Evolutionary conservation across 352 stramenopile species (phyloP).

Genomic region (Phytophthora ohioensis): DNA sequence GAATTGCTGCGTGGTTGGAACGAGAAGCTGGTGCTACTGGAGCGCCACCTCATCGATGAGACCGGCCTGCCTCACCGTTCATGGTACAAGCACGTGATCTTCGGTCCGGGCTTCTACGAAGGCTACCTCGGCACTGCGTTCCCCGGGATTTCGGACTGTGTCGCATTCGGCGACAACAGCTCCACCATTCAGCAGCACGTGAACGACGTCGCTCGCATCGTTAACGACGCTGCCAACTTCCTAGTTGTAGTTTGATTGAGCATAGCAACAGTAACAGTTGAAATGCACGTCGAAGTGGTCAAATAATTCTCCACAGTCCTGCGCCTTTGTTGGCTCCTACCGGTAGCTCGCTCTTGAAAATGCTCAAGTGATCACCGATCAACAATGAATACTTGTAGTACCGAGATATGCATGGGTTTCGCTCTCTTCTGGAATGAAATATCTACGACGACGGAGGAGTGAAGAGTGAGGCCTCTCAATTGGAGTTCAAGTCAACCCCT

Average conservation of each 20-base stretch:
- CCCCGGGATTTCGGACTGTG: slow-evolving; percentile 46
- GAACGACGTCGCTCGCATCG: slow-evolving; percentile 40
- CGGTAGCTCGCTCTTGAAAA: too few species aligned
- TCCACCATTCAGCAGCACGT: slow-evolving; percentile 48
- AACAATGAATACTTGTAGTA: too few species aligned
- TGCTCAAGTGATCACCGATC: too few species aligned
- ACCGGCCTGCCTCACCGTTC: slow-evolving; percentile 47
- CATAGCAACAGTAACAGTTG: background rate
- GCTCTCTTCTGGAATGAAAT: too few species aligned
- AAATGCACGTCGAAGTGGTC: background rate
- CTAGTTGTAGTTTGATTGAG: slow-evolving; percentile 20
- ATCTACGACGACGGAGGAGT: too few species aligned
- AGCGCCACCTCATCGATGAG: slow-evolving; percentile 47
- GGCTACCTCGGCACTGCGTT: slow-evolving; percentile 51
- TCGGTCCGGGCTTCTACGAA: slow-evolving; percentile 53
- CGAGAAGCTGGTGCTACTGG: slow-evolving; percentile 48
- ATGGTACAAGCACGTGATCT: slow-evolving; percentile 61
- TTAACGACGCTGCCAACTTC: slow-evolving; percentile 39
- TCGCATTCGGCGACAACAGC: slow-evolving; percentile 45
- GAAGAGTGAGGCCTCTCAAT: too few species aligned
- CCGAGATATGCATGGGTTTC: too few species aligned
- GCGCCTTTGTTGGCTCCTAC: too few species aligned
- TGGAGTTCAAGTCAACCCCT: too few species aligned
- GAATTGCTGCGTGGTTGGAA: slow-evolving; percentile 32
- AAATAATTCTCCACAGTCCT: too few species aligned